Evolutionary conservation across 805 yeast species (phyloP), one percentile per base, ranked within the genome.

Genomic region (Candida schatavii): DNA sequence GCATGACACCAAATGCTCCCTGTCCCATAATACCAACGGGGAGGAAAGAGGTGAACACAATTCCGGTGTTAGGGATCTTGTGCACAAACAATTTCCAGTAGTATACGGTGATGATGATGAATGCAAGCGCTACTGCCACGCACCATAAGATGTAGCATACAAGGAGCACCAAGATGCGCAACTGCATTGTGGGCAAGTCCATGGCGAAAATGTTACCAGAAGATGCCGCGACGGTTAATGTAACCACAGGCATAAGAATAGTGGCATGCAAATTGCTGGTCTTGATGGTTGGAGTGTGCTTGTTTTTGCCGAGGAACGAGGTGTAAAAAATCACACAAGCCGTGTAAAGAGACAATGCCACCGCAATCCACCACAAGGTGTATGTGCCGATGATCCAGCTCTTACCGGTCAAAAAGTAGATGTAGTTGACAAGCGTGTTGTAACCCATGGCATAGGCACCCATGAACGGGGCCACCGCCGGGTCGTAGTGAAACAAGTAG

Each of bases 1-100:
- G 59, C 47, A 82, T 61, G 11, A 85, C 72, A 2, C 85, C 86
- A 59, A 70, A 86, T 2, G 87, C 75, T 1, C 93, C 95, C 62
- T 89, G 97, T 15, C 96, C 96, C 55, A 85, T 59, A 32, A 90
- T 82, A 5, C 97, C 97, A 35, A 88, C 67, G 1, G 95, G 89
- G 40, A 88, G 72, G 55, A 88, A 87, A 37, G 80, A 64, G n/a
- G 89, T 74, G 55, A 83, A 83, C 2, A 84, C 73, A 36, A 64
- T 51, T 7, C 62, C 57, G 42, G 80, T 73, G 4, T 72, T 64
- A 2, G 95, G 90, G 20, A 82, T 60, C 48, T 81, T 81, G 54
- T 74, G 67, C 2, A 79, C 61, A 19, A 82, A 57, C 19, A 86
- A 61, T 41, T 81, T 78, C 72, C 83, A 72, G 46, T 83, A 65